Conservation (phyloP, 1,139 yeast species). For the Taphrina confusa region DNA sequence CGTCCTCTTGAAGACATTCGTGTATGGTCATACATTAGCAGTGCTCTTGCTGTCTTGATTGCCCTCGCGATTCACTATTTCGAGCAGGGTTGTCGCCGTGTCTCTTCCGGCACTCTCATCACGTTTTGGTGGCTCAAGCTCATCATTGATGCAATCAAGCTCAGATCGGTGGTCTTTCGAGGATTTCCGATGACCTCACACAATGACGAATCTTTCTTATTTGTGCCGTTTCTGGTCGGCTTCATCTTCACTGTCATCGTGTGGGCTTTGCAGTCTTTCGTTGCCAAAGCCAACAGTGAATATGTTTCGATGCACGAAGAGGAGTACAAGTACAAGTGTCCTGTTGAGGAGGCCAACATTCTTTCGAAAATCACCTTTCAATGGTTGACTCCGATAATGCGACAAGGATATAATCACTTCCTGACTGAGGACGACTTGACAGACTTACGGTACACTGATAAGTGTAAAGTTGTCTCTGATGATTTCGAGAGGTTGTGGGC, state of each 20-base stretch:
- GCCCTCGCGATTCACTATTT: slow-evolving; percentile 64
- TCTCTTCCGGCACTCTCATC: slow-evolving; percentile 70
- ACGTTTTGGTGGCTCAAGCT: slow-evolving; percentile 72
- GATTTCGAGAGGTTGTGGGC: slow-evolving; percentile 72
- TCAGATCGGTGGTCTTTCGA: slow-evolving; percentile 38
- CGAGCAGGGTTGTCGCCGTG: slow-evolving; percentile 65
- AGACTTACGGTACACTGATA: slow-evolving; percentile 66
- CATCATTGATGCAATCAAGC: slow-evolving; percentile 45
- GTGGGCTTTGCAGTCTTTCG: slow-evolving; percentile 32
- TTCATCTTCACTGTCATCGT: slow-evolving; percentile 36
- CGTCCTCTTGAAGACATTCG: slow-evolving; percentile 51
- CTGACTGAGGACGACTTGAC: slow-evolving; percentile 80
- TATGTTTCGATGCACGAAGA: slow-evolving; percentile 43
- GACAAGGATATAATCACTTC: slow-evolving; percentile 71
- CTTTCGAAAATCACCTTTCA: slow-evolving; percentile 79
- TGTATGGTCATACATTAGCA: slow-evolving; percentile 50
- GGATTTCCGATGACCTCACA: slow-evolving; percentile 37
- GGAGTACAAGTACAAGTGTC: slow-evolving; percentile 56
- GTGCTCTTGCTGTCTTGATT: slow-evolving; percentile 53
- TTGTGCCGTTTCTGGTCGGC: slow-evolving; percentile 38
- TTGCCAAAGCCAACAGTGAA: slow-evolving; percentile 29
- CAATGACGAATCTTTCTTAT: slow-evolving; percentile 35
- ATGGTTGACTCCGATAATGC: slow-evolving; percentile 93
- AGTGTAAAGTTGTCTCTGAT: slow-evolving; percentile 57
- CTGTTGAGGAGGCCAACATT: slow-evolving; percentile 79